Percentiles rank a stretch among this genome's conserved stretches.
Evolutionary conservation across 75 land plant species (phyloP).

Genomic region (Chamaecyparis obtusa): DNA sequence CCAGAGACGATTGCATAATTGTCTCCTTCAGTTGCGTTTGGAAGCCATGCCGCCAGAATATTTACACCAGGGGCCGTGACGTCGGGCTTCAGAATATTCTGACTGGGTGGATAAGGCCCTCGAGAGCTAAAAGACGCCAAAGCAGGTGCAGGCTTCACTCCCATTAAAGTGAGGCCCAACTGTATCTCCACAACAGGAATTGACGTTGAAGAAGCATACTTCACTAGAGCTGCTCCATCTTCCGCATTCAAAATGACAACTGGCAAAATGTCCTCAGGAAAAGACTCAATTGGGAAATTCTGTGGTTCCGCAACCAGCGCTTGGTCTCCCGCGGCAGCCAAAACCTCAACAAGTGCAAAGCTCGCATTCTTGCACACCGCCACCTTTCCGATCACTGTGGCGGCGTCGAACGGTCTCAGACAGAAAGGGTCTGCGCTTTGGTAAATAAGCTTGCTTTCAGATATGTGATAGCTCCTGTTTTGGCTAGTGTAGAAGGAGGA

Average conservation of each 20-base stretch:
- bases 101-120: no score
- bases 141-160: neutral
- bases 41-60: no score
- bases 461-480: neutral
- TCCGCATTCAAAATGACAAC: neutral
- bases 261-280: neutral
- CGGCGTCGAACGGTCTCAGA: neutral
- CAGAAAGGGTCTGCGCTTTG: neutral
- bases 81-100: no score
- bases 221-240: neutral
- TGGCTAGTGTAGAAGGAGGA: neutral
- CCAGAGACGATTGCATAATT: no score
- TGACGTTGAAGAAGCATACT: neutral
- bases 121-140: neutral
- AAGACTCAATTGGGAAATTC: neutral
- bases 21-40: no score
- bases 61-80: no score
- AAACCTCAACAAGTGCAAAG: slow-evolving; percentile 9
- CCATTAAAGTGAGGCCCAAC: neutral
- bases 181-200: neutral
- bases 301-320: neutral
- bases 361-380: neutral
- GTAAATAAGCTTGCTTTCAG: neutral
- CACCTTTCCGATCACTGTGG: slow-evolving; percentile 11
- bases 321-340: neutral